These are phyloP conservation scores for Nakaseomyces bracarensis DNA, from an alignment of 1,139 yeast genomes.

Conservation along the genomic window DNA sequence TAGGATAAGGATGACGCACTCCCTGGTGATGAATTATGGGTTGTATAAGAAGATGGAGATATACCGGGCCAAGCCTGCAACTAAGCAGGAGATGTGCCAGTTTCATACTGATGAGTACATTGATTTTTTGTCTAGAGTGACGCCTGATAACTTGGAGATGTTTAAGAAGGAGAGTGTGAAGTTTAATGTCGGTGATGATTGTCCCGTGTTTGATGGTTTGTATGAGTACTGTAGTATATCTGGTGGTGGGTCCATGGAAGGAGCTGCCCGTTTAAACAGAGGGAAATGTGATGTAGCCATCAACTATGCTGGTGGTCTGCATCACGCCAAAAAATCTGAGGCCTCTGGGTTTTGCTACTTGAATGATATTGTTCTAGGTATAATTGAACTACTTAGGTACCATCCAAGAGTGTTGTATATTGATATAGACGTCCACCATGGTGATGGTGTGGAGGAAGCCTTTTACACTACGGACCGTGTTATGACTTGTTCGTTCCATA, in stretches of 20 bases:
- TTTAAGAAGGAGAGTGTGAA: constrained; percentile 88
- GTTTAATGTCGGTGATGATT: constrained; percentile 95
- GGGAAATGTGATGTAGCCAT: constrained; percentile 95
- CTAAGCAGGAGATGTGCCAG: constrained; percentile 97
- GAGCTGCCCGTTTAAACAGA: constrained; percentile 84
- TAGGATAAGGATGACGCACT: constrained; percentile 97
- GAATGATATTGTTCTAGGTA: constrained; percentile 87
- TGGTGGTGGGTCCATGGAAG: constrained; percentile 97
- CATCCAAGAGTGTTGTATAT: constrained; percentile 89
- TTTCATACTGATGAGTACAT: constrained; percentile 96
- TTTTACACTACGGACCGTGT: constrained; percentile 92
- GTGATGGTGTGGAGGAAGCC: constrained; percentile 98
- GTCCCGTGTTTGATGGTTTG: constrained; percentile 94
- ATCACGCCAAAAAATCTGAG: constrained; percentile 92
- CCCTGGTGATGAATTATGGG: constrained; percentile 94
- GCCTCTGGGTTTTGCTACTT: constrained; percentile 95
- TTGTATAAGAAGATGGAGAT: constrained; percentile 95
- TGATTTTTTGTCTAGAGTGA: constrained; percentile 84
- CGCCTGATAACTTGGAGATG: constrained; percentile 89
- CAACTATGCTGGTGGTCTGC: constrained; percentile 95
- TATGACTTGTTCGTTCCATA: constrained; percentile 91
- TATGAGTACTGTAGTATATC: constrained; percentile 91
- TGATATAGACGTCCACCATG: constrained; percentile 94
- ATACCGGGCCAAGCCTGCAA: constrained; percentile 93
- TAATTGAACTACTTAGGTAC: constrained; percentile 69